Evolutionary conservation across 2,329 filamentous ascomycete species (phyloP), one percentile per base, ranked within the genome.

Genomic region (Didymellaceae sp.): DNA sequence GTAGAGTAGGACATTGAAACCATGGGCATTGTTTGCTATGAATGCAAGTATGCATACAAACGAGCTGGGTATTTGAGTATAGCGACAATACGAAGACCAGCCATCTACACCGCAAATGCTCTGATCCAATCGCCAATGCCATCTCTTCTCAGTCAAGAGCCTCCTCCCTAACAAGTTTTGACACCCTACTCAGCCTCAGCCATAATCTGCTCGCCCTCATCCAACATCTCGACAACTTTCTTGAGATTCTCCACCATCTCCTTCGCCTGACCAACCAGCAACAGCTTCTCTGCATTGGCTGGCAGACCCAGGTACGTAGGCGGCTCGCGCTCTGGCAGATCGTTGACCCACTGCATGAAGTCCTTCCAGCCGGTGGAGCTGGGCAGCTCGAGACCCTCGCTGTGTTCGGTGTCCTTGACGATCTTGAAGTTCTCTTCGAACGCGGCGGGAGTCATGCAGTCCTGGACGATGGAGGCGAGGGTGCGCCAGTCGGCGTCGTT

Each of bases 361-460:
- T 96, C 91, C 56, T 87, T 85, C 70, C 96, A 84, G 39, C 85
- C 86, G 1, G 92, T 97, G 32, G 90, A 88, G 34, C 84, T 83
- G 0, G 94, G 94, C 38, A 97, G 86, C 13, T 85, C 79, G 13
- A 97, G 80, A 22, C 82, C 82, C 21, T 83, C 77, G 38, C 83
- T 81, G 21, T 82, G 79, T 47, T 73, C 75, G 30, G 65, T 76
- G 18, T 66, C 61, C 22, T 90, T 86, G 30, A 97, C 90, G 10
- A 99, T 82, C 71, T 90, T 90, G 79, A 97, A 91, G 49, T 93
- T 90, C 38, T 92, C 88, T 51, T 99, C 94, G 68, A 95, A 99
- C 2, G 94, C 94, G 1, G 88, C 84, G 0, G 92, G 89, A 0
- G 91, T 96, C 58, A 99, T 81, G 73, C 95, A 86, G 24, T 81